Evolutionary conservation across 257 asterid genomes (phyloP).

Genomic region (Plantago major): DNA sequence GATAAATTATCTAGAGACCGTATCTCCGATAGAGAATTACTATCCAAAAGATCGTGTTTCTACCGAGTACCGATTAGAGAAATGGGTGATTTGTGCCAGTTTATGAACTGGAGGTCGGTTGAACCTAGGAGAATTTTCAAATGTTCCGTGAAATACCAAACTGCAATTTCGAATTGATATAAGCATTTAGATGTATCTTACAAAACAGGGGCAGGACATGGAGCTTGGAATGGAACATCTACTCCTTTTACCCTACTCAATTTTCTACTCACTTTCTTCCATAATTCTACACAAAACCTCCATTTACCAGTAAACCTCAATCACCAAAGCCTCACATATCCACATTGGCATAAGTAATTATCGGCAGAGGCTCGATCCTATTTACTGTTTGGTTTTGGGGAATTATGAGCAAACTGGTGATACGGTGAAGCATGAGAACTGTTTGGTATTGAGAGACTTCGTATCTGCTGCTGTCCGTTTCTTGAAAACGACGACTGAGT

Average conservation of each 20-base stretch:
- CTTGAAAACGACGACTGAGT: conserved; percentile 49
- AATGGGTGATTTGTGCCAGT: no score
- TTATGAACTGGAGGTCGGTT: no score
- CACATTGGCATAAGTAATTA: conserved; percentile 16
- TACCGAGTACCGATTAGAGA: no score
- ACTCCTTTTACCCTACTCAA: neutral
- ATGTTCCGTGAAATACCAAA: neutral
- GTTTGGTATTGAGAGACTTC: conserved; percentile 70
- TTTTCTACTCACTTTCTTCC: neutral
- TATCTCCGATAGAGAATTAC: no score
- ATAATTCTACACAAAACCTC: conserved; percentile 23
- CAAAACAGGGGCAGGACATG: neutral
- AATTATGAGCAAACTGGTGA: conserved; percentile 56
- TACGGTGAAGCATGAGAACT: conserved; percentile 74
- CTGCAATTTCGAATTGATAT: neutral
- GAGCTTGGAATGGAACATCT: neutral
- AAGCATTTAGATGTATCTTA: neutral
- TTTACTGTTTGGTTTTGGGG: conserved; percentile 76
- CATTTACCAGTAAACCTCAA: conserved; percentile 20
- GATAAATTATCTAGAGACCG: no score
- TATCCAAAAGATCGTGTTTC: no score
- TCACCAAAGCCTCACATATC: conserved; percentile 26
- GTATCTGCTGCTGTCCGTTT: conserved; percentile 63
- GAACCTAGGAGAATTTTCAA: no score
- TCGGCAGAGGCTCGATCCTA: conserved; percentile 31